Base-by-base conservation (phyloP, 371 early-diverging fungal genomes). In the Mortierella sp. region DNA sequence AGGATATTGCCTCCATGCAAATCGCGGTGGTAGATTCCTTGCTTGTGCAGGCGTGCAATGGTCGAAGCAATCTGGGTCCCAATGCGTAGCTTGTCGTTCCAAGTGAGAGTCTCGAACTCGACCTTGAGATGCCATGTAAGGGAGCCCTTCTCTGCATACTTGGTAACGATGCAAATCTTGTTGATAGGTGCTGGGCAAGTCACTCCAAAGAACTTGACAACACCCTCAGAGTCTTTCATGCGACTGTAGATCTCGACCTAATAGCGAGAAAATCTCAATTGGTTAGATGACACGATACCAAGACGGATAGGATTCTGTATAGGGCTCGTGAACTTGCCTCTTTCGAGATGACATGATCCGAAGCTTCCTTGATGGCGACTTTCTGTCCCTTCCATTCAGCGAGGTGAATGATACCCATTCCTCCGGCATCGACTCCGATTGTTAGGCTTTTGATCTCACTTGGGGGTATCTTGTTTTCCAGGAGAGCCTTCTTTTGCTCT, bases 1-100 rank as follows among this genome's bases (percentile, higher is more conserved):
- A 78, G 53, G 24, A 78, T 71, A 27, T 78, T 78, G 45, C 78
- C 69, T 24, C 69, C 68, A 40, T 76, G 76, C 43, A 80, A 52
- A 25, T 71, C 72, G 3, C 68, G 55, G 40, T 80, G 81, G 25
- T 50, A 68, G 44, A 80, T 55, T 8, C 67, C 69, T 28, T 65
- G 60, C 14, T 52, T 24, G 25, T 79, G 81, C 10, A 73, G 53
- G 14, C 46, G 54, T 8, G 47, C 40, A 29, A 80, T 60, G 2
- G 63, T 71, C 0, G 49, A 7, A 0, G 81, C 16, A 21, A 80
- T 63, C n/a, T 76, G 76, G 3, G 57, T 45, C 12, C 62, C 79
- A 0, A 80, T 53, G 16, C 54, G 59, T 9, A 79, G 44, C 52
- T 71, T 78, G 50, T 79, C 76, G 47, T 28, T 22, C 81, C 81